A percentile compares a stretch with the other conserved stretches of the same genome.
These are phyloP conservation scores for Suillus luteus DNA, from an alignment of 768 basidiomycete genomes.

Conservation along the genomic window DNA sequence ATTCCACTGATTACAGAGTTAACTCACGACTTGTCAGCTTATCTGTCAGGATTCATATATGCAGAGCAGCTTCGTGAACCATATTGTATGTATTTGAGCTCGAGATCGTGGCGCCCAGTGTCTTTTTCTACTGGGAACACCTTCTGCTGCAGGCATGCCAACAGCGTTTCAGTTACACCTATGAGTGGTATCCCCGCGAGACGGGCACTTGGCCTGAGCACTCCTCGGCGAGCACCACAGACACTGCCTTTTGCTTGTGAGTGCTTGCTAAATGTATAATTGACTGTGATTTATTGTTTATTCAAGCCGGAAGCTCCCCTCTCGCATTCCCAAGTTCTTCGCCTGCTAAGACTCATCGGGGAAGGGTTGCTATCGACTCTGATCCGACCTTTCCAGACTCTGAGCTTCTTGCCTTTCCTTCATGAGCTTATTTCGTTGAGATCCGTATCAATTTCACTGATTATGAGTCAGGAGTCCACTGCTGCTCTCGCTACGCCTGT, in stretches of 20 bases:
- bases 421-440: constrained; percentile 41
- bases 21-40: too few relatives aligned
- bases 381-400: constrained; percentile 46
- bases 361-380: constrained; percentile 39
- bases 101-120: constrained; percentile 35
- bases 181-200: constrained; percentile 48
- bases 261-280: constrained; percentile 20
- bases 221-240: constrained; percentile 44
- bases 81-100: too few relatives aligned
- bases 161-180: constrained; percentile 44
- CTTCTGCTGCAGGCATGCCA: constrained; percentile 49
- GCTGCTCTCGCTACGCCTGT: constrained; percentile 54
- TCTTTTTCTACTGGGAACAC: constrained; percentile 57
- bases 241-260: constrained; percentile 54
- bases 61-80: too few relatives aligned
- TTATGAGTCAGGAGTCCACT: constrained; percentile 48
- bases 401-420: constrained; percentile 71
- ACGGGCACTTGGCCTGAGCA: constrained; percentile 55
- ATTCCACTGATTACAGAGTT: not conserved
- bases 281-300: constrained; percentile 4
- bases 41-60: too few relatives aligned
- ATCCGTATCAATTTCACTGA: not conserved
- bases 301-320: constrained; percentile 57
- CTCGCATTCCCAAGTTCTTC: constrained; percentile 67
- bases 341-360: constrained; percentile 49